These are phyloP conservation scores for Penicillium parvum DNA, from an alignment of 495 filamentous ascomycete species.

Conservation along the genomic window DNA sequence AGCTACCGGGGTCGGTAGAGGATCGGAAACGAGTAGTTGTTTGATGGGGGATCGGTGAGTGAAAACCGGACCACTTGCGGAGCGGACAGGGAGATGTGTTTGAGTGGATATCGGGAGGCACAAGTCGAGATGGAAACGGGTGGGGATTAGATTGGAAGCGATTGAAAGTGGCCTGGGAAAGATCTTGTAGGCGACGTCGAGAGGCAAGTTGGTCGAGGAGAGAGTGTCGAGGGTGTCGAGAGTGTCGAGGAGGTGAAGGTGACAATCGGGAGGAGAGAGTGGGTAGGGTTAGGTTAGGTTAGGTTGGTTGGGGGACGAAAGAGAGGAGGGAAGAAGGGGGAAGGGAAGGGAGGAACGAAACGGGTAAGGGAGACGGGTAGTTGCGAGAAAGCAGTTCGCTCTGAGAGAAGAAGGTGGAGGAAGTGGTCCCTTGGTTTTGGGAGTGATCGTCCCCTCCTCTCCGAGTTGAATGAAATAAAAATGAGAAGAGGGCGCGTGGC, in stretches of 20 bases:
- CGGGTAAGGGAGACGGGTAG: neutral
- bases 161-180: too few relatives aligned
- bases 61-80: slow-evolving; percentile 10
- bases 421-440: slow-evolving; percentile 14
- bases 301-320: neutral
- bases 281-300: too few relatives aligned
- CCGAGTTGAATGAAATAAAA: neutral
- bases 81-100: neutral
- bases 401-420: slow-evolving; percentile 22
- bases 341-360: too few relatives aligned
- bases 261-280: too few relatives aligned
- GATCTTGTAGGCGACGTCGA: too few relatives aligned
- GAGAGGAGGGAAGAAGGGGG: neutral
- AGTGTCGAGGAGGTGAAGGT: too few relatives aligned
- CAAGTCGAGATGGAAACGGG: slow-evolving; percentile 2
- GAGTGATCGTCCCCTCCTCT: slow-evolving; percentile 19
- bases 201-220: neutral
- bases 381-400: slow-evolving; percentile 2
- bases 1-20: slow-evolving; percentile 32
- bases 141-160: neutral
- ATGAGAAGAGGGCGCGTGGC: slow-evolving; percentile 22
- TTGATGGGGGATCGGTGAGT: slow-evolving; percentile 10
- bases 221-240: too few relatives aligned
- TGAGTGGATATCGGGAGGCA: neutral
- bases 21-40: slow-evolving; percentile 8